phyloP scores from a whole-genome alignment of 164 flowering plant genomes.

The Vitis rupestris region DNA sequence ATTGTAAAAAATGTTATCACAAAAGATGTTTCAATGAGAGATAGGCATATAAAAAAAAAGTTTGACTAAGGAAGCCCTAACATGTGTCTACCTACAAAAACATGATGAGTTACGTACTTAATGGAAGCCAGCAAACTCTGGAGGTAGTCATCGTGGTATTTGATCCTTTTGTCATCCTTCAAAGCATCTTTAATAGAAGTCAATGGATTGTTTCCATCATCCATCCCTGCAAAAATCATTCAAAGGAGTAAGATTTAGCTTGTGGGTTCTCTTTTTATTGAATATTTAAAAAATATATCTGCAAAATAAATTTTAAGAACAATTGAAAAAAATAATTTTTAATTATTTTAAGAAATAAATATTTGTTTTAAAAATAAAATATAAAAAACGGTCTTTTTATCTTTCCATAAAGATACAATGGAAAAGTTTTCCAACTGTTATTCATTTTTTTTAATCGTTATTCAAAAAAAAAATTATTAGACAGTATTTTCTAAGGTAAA shows the following conservation, averaged over 20 bases:
- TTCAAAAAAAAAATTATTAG: too few relatives aligned
- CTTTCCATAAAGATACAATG: too few relatives aligned
- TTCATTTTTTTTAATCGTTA: background rate
- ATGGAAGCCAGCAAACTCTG: conserved; percentile 68
- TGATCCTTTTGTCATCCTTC: conserved; percentile 86
- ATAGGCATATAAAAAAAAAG: too few relatives aligned
- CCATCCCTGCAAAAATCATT: conserved; percentile 69
- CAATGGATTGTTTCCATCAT: conserved; percentile 68
- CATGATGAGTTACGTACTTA: conserved; percentile 37
- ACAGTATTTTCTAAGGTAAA: too few relatives aligned
- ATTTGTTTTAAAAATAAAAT: too few relatives aligned
- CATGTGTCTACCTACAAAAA: background rate
- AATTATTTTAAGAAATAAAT: background rate
- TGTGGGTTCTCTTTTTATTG: too few relatives aligned
- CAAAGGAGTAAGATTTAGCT: background rate
- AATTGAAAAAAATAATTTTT: background rate
- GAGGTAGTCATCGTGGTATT: conserved; percentile 78
- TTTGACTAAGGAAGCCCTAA: too few relatives aligned
- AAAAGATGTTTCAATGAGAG: too few relatives aligned
- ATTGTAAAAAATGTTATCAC: too few relatives aligned
- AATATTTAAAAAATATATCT: background rate
- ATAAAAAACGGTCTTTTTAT: too few relatives aligned
- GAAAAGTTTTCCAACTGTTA: too few relatives aligned
- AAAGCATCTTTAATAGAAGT: conserved; percentile 56
- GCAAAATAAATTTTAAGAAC: background rate